Evolutionary conservation across 1,284 basidiomycete genomes (phyloP).

Genomic region (Malassezia yamatoensis): DNA sequence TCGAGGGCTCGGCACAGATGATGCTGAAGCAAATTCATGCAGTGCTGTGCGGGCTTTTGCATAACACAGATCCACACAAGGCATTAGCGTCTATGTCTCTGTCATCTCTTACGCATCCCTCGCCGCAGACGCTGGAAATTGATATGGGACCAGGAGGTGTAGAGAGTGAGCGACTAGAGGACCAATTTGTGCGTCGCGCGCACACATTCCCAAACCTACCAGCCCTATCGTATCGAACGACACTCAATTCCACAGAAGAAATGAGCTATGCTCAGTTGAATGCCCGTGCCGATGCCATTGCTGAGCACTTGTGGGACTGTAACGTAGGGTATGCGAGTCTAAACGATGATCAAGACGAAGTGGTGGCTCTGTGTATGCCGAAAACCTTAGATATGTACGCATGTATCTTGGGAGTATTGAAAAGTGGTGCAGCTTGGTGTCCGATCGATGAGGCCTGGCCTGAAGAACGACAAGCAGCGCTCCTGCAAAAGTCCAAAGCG

Average conservation of each 20-base stretch:
- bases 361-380: constrained; percentile 38
- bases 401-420: constrained; percentile 36
- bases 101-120: constrained; percentile 3
- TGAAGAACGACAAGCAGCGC: constrained; percentile 35
- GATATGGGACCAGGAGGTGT: constrained; percentile 23
- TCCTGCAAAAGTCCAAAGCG: constrained; percentile 42
- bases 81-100: background rate
- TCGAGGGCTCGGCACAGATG: constrained; percentile 22
- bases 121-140: constrained; percentile 19
- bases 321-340: constrained; percentile 24
- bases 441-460: constrained; percentile 49
- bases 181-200: constrained; percentile 31
- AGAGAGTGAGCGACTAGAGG: constrained; percentile 26
- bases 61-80: background rate
- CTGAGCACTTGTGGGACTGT: constrained; percentile 23
- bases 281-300: constrained; percentile 26
- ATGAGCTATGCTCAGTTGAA: constrained; percentile 38
- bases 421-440: constrained; percentile 49
- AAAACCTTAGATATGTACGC: constrained; percentile 40
- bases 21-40: constrained; percentile 26
- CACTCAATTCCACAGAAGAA: constrained; percentile 19
- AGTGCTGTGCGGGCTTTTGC: constrained; percentile 20
- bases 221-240: constrained; percentile 35
- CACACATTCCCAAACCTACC: constrained; percentile 18
- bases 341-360: constrained; percentile 20